These are phyloP conservation scores for Mangifera indica DNA, from an alignment of 345 rosid genomes.

Conservation along the genomic window DNA sequence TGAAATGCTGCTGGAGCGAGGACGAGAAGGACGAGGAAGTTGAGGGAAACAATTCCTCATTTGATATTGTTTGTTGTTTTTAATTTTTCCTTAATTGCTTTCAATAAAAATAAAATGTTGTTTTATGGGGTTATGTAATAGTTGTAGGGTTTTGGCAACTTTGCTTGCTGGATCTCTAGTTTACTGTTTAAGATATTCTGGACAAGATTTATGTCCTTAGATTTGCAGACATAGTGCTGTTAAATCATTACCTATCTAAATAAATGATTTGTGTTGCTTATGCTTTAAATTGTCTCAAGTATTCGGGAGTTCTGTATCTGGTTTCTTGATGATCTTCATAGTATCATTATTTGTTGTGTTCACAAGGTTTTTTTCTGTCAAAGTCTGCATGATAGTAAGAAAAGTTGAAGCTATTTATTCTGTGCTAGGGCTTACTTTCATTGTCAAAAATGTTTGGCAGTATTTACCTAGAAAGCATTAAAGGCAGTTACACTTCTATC, in stretches of 20 bases:
- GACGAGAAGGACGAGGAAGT: slow-evolving; percentile 47
- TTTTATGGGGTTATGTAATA: slow-evolving; percentile 20
- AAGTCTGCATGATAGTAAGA: not conserved
- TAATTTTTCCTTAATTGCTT: not conserved
- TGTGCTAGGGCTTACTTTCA: no score
- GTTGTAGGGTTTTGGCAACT: not conserved
- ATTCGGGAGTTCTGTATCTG: no score
- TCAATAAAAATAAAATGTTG: slow-evolving; percentile 1
- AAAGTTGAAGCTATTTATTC: no score
- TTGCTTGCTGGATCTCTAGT: not conserved
- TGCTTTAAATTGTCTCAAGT: no score
- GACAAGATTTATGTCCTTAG: not conserved
- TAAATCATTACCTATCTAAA: not conserved
- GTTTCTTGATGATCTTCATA: not conserved
- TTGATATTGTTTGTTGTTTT: not conserved
- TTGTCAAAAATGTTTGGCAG: no score
- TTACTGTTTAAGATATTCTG: not conserved
- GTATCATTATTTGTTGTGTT: not conserved
- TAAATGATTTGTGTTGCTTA: not conserved
- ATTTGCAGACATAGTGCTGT: not conserved
- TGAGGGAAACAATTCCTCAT: slow-evolving; percentile 16
- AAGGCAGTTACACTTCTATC: no score
- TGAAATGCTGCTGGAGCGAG: slow-evolving; percentile 55
- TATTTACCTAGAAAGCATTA: no score
- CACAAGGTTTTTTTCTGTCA: not conserved